These are phyloP conservation scores for Microcyclospora pomicola DNA, from an alignment of 2,329 filamentous ascomycete genomes.

Conservation along the genomic window DNA sequence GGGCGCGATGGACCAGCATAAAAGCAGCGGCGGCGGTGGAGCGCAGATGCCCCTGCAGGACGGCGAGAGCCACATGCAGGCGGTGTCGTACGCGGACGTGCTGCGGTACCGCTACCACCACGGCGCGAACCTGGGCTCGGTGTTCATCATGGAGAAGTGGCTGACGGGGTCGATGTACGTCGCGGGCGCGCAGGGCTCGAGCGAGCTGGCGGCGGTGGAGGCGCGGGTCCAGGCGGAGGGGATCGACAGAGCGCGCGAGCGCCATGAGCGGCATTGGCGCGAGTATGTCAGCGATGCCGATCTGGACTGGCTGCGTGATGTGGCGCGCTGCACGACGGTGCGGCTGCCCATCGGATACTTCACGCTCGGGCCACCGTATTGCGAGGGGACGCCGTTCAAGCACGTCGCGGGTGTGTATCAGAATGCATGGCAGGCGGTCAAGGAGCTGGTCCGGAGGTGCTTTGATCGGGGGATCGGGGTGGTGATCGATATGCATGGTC, in stretches of 20 bases:
- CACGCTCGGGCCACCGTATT: slow-evolving; percentile 39
- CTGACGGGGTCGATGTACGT: slow-evolving; percentile 39
- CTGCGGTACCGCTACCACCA: slow-evolving; percentile 46
- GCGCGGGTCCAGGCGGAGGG: slow-evolving; percentile 35
- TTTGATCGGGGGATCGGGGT: slow-evolving; percentile 38
- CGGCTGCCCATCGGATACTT: slow-evolving; percentile 49
- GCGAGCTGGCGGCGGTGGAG: slow-evolving; percentile 40
- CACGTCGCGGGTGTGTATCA: slow-evolving; percentile 35
- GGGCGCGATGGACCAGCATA: slow-evolving; percentile 16
- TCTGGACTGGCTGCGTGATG: slow-evolving; percentile 38
- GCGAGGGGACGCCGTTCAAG: slow-evolving; percentile 39
- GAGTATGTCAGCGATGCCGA: slow-evolving; percentile 38
- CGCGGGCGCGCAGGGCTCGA: slow-evolving; percentile 26
- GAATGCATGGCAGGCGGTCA: slow-evolving; percentile 40
- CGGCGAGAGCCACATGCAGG: slow-evolving; percentile 20
- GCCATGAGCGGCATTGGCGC: slow-evolving; percentile 42
- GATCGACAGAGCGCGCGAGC: slow-evolving; percentile 33
- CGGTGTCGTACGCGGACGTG: slow-evolving; percentile 28
- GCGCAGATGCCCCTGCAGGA: slow-evolving; percentile 9
- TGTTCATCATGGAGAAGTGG: slow-evolving; percentile 49
- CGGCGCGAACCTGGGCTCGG: slow-evolving; percentile 44
- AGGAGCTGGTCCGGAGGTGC: slow-evolving; percentile 33
- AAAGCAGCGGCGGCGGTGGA: background rate
- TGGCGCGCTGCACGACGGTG: slow-evolving; percentile 42
- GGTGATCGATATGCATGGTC: slow-evolving; percentile 44